Evolutionary conservation across 805 yeast species (phyloP), one percentile per base, ranked within the genome.

Genomic region (Candida yuanshanica): DNA sequence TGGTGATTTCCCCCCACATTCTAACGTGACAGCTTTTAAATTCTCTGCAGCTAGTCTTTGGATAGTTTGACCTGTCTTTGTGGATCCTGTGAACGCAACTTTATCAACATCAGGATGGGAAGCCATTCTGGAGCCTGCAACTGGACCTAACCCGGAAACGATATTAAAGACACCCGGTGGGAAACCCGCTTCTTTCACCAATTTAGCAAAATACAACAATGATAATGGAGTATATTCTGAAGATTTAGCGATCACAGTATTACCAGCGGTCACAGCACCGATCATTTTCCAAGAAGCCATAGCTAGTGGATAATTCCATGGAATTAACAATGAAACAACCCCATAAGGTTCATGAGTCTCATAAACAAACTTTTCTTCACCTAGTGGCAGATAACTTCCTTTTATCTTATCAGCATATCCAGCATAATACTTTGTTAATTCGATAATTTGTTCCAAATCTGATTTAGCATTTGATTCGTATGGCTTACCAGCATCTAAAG

Each of bases 221-320:
- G 83, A 79, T 53, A 83, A 69, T 48, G 89, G 88, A 36, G 93
- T 83, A 33, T 82, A 75, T 59, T 82, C 83, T 35, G 91, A 86
- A 33, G 89, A 76, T 63, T 83, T 83, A 59, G 83, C 68, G 42
- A 83, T 80, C 49, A 80, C 69, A 32, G 83, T 74, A 66, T 83
- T 82, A 64, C 89, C 89, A 52, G 87, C 77, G 37, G 85, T 84
- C 52, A 83, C 65, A 41, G 86, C 87, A 42, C 89, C 86, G 43
- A 82, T 84, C 44, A 83, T 67, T 58, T 83, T 83, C 91, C 91
- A 83, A 29, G 83, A 65, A 60, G 81, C 75, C 85, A 83, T 83
- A 64, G 83, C 74, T 45, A 83, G 66, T 52, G 93, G 93, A 74
- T 83, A 83, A 61, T 83, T 83, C 90, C 90, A 83, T 60, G 93